Evolutionary conservation across 129 eudicot genomes (phyloP).

Genomic region (carrot (Daucus carota)): DH1_v3.0 NC_030386.2:38035501-38036000

Average conservation of each 20-base stretch:
- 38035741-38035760: slow-evolving; percentile 85
- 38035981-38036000: slow-evolving; percentile 96
- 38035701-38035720: slow-evolving; percentile 90
- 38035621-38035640: not conserved
- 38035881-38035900: not conserved
- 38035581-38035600: slow-evolving; percentile 25
- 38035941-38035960: slow-evolving; percentile 89
- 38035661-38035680: slow-evolving; percentile 8
- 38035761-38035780: slow-evolving; percentile 72
- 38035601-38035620: not conserved
- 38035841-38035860: slow-evolving; percentile 46
- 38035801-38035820: slow-evolving; percentile 86
- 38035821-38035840: slow-evolving; percentile 88
- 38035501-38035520: slow-evolving; percentile 92
- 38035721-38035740: slow-evolving; percentile 67
- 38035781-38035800: slow-evolving; percentile 91
- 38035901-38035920: not conserved
- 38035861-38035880: not conserved
- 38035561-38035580: slow-evolving; percentile 83
- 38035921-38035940: slow-evolving; percentile 49
- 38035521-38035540: slow-evolving; percentile 90
- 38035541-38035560: slow-evolving; percentile 83
- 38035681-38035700: slow-evolving; percentile 93
- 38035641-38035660: not conserved
- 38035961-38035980: slow-evolving; percentile 81